phyloP scores from a whole-genome alignment of 495 filamentous ascomycete species.

The Xylaria cubensis region DNA sequence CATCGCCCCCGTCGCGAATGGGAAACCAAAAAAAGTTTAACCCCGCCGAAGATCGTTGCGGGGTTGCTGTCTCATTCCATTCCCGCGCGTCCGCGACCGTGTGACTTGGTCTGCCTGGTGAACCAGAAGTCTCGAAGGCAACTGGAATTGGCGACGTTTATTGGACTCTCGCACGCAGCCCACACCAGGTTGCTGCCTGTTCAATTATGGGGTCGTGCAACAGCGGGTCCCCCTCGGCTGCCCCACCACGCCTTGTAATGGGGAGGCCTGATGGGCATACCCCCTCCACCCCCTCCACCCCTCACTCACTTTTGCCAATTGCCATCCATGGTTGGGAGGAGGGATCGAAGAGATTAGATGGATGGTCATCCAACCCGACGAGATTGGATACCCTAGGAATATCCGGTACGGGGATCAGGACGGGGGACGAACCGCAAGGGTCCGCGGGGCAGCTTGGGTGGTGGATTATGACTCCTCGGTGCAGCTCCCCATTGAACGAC shows the following conservation, averaged over 20 bases:
- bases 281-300: background rate
- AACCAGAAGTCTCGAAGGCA: background rate
- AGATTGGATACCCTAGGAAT: background rate
- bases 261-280: background rate
- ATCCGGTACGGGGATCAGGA: background rate
- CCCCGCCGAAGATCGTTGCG: constrained; percentile 27
- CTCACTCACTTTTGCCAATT: background rate
- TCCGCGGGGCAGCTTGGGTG: background rate
- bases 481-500: background rate
- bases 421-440: constrained; percentile 2
- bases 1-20: constrained; percentile 3
- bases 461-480: constrained; percentile 15
- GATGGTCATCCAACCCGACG: constrained; percentile 1
- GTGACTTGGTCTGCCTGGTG: constrained; percentile 11
- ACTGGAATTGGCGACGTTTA: constrained; percentile 16
- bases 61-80: constrained; percentile 11
- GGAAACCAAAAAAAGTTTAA: constrained; percentile 1
- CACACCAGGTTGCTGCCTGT: constrained; percentile 18
- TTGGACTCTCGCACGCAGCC: constrained; percentile 17
- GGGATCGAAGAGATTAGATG: background rate
- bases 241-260: background rate
- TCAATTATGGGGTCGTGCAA: background rate
- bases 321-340: background rate
- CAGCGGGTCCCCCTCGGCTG: too few species aligned
- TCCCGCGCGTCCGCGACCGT: background rate